Conservation (phyloP, 345 rosid species). For the Populus simonii region DNA sequence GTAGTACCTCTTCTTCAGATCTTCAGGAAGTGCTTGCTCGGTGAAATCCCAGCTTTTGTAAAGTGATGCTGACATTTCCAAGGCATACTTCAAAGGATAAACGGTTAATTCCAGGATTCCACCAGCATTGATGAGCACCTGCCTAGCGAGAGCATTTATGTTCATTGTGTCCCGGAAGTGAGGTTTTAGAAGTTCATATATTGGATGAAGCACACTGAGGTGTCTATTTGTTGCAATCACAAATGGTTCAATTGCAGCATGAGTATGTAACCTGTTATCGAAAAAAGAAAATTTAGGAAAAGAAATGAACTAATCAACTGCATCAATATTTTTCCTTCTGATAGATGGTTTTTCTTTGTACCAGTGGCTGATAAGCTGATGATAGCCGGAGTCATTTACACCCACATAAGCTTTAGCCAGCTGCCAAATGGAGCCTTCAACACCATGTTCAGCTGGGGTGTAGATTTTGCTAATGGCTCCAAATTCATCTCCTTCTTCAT, state of each 20-base stretch:
- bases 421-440: slow-evolving; percentile 68
- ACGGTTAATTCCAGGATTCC: slow-evolving; percentile 39
- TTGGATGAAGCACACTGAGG: slow-evolving; percentile 45
- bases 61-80: slow-evolving; percentile 38
- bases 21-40: slow-evolving; percentile 42
- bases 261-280: slow-evolving; percentile 37
- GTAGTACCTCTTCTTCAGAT: slow-evolving; percentile 41
- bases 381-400: slow-evolving; percentile 82
- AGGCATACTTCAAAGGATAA: slow-evolving; percentile 36
- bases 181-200: slow-evolving; percentile 43
- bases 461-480: slow-evolving; percentile 64
- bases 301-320: background rate
- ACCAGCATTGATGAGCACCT: slow-evolving; percentile 40
- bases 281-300: background rate
- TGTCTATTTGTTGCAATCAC: slow-evolving; percentile 47
- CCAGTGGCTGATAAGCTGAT: slow-evolving; percentile 95
- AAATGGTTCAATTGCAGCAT: slow-evolving; percentile 47
- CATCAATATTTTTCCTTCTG: background rate
- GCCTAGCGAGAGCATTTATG: slow-evolving; percentile 39
- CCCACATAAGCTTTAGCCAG: slow-evolving; percentile 87
- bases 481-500: slow-evolving; percentile 54
- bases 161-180: slow-evolving; percentile 48
- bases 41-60: slow-evolving; percentile 45
- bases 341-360: slow-evolving; percentile 9
- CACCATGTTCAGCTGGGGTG: slow-evolving; percentile 68